phyloP scores from a whole-genome alignment of 2,329 filamentous ascomycete species.

The Colletotrichum magnum region DNA sequence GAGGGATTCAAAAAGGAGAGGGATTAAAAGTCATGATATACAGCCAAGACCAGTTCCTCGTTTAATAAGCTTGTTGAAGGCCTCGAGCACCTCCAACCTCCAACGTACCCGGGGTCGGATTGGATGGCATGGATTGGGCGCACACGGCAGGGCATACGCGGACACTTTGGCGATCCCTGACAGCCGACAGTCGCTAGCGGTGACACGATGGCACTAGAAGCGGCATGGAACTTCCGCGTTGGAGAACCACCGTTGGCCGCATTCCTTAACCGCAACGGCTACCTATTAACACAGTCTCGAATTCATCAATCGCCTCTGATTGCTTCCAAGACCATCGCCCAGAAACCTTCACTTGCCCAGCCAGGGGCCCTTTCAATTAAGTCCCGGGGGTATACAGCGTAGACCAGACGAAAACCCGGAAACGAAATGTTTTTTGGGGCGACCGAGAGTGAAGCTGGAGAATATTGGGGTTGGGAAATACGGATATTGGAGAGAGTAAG shows the following conservation, averaged over 20 bases:
- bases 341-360: neutral
- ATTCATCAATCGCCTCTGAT: neutral
- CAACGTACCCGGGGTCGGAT: neutral
- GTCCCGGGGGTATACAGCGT: neutral
- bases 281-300: neutral
- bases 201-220: neutral
- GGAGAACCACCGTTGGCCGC: neutral
- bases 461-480: conserved; percentile 4
- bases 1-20: neutral
- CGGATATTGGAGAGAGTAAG: neutral
- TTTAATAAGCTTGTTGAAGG: conserved; percentile 36
- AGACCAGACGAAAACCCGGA: conserved; percentile 15
- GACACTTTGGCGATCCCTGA: conserved; percentile 28
- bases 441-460: conserved; percentile 19
- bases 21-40: conserved; percentile 2
- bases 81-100: neutral
- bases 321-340: neutral
- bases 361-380: too few species aligned
- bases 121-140: neutral
- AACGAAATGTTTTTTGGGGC: conserved; percentile 24
- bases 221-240: conserved; percentile 2
- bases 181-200: conserved; percentile 2
- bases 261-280: neutral
- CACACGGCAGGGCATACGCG: conserved; percentile 26
- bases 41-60: conserved; percentile 8